phyloP scores from a whole-genome alignment of 305 asterid species.

The Fraxinus sp. region DNA sequence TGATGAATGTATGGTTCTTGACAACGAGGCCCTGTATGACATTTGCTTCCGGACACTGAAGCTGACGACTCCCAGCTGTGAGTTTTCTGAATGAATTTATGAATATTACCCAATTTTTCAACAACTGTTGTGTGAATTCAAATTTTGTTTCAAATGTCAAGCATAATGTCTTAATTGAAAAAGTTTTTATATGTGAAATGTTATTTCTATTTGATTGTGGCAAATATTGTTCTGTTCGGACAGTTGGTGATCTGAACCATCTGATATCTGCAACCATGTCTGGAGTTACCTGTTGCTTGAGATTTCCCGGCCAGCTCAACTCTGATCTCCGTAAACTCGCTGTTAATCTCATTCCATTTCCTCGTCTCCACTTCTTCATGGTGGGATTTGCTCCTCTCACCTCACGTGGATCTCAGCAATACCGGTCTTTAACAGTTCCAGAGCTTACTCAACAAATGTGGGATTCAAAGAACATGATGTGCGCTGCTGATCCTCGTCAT shows the following conservation, averaged over 20 bases:
- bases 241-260: constrained; percentile 45
- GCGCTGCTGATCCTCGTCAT: constrained; percentile 37
- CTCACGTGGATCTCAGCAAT: constrained; percentile 42
- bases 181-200: not conserved
- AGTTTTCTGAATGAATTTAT: not conserved
- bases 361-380: constrained; percentile 44
- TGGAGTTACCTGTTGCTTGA: constrained; percentile 39
- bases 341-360: constrained; percentile 40
- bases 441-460: constrained; percentile 46
- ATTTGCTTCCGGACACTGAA: constrained; percentile 44
- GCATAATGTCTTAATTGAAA: not conserved
- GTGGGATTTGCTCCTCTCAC: constrained; percentile 42
- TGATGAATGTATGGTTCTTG: constrained; percentile 45
- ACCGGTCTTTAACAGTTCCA: constrained; percentile 30
- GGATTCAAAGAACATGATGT: constrained; percentile 44
- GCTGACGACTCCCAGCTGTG: constrained; percentile 48
- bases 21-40: constrained; percentile 44
- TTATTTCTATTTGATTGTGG: not conserved
- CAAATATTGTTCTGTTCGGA: not conserved
- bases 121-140: not conserved
- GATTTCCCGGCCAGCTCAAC: constrained; percentile 42
- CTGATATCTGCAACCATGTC: constrained; percentile 44
- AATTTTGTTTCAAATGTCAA: not conserved
- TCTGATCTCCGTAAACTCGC: constrained; percentile 43
- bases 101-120: not conserved